A percentile compares a stretch with the other conserved stretches of the same genome.
phyloP scores from a whole-genome alignment of 1,139 yeast genomes.

The Zygosaccharomyces sapae region DNA sequence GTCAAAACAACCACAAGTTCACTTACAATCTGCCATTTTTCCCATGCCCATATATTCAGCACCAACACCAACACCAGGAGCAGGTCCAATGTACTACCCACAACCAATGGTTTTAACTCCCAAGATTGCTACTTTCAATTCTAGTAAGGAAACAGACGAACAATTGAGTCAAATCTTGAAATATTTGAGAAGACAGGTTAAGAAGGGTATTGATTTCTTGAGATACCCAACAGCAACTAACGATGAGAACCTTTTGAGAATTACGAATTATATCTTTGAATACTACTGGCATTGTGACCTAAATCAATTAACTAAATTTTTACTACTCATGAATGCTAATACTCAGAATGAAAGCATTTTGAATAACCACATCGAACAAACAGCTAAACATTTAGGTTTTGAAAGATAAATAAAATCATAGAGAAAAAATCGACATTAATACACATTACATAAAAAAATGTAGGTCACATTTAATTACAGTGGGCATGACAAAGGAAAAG shows the following conservation, averaged over 20 bases:
- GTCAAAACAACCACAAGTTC: neutral
- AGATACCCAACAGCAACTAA: conserved; percentile 36
- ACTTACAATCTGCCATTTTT: conserved; percentile 4
- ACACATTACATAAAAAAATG: conserved; percentile 5
- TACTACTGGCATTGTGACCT: conserved; percentile 36
- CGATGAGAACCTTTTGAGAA: conserved; percentile 31
- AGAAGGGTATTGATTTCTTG: conserved; percentile 34
- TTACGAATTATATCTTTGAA: conserved; percentile 37
- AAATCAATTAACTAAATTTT: conserved; percentile 23
- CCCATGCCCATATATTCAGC: neutral
- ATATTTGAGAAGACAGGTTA: conserved; percentile 31
- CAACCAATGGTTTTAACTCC: conserved; percentile 3
- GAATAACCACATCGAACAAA: conserved; percentile 34
- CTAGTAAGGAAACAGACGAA: conserved; percentile 4
- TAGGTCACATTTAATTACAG: neutral
- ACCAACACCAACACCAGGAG: conserved; percentile 3
- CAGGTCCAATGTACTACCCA: conserved; percentile 5
- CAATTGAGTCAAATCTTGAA: conserved; percentile 17
- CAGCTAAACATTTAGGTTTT: conserved; percentile 37
- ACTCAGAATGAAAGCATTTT: conserved; percentile 30
- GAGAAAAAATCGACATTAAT: conserved; percentile 1
- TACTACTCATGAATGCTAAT: conserved; percentile 28
- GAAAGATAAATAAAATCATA: conserved; percentile 11
- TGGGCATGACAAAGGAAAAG: neutral
- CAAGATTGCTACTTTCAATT: neutral